Conservation (phyloP, 2,329 filamentous ascomycete genomes). For the Monilinia fructicola region DNA sequence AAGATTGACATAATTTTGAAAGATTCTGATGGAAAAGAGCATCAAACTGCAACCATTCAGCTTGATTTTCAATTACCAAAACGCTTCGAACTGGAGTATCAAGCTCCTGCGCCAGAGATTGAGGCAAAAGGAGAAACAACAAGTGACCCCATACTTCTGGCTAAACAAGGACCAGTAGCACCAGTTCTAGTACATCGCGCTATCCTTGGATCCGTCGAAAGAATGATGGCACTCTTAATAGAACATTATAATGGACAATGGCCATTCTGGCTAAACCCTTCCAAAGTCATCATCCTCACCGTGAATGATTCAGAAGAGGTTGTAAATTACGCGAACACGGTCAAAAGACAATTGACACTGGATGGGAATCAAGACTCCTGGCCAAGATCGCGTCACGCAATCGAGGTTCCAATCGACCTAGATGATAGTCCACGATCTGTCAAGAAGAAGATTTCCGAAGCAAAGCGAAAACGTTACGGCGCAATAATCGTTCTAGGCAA, state of each 20-base stretch:
- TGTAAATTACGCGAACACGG: slow-evolving; percentile 34
- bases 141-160: slow-evolving; percentile 49
- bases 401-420: slow-evolving; percentile 61
- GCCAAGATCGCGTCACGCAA: slow-evolving; percentile 26
- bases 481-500: slow-evolving; percentile 72
- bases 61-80: slow-evolving; percentile 87
- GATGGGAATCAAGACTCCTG: slow-evolving; percentile 27
- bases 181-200: slow-evolving; percentile 85
- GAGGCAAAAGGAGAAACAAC: slow-evolving; percentile 55
- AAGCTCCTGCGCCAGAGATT: slow-evolving; percentile 63
- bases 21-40: slow-evolving; percentile 79
- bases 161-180: slow-evolving; percentile 57
- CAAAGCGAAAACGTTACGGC: slow-evolving; percentile 70
- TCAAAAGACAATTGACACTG: slow-evolving; percentile 16
- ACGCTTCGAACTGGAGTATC: slow-evolving; percentile 75
- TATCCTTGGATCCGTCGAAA: slow-evolving; percentile 79
- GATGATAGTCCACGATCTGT: slow-evolving; percentile 64
- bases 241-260: slow-evolving; percentile 79
- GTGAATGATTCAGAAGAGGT: slow-evolving; percentile 57
- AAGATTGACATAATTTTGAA: slow-evolving; percentile 86
- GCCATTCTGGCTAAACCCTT: slow-evolving; percentile 86
- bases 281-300: slow-evolving; percentile 72
- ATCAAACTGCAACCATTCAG: slow-evolving; percentile 86
- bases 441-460: slow-evolving; percentile 68
- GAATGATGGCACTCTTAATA: slow-evolving; percentile 80